Evolutionary conservation across 164 flowering plant species (phyloP), one percentile per base, ranked within the genome.

Genomic region (Vitis amurensis): DNA sequence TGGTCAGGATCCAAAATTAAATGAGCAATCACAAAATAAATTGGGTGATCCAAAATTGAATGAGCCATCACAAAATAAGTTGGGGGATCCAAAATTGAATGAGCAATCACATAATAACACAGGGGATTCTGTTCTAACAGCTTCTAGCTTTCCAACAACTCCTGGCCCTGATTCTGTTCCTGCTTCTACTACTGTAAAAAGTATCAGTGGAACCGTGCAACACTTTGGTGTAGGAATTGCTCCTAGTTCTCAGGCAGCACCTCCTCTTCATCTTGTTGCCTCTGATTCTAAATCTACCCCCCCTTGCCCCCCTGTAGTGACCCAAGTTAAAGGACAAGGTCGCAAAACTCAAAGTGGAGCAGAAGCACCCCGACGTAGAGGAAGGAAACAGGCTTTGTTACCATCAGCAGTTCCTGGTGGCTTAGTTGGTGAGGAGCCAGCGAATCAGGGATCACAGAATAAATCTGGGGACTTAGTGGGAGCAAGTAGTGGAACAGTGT

Each of bases 281-380:
- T 63, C 79, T 71, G 74, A 53, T 50, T 62, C 80, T 56, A 73
- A 75, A 56, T 16, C 75, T 15, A 10, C 50, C 9, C 44, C 67
- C 50, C 66, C 69, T 64, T 17, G 61, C 49, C 31, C 72, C 31
- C 52, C 87, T 73, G 61, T 63, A 50, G 65, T 78, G 6, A 56
- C 69, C 52, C 91, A 75, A 79, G 81, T 70, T 63, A 78, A 64
- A 74, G 83, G 86, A n/a, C 92, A 73, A 60, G 78, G 78, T 56
- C 76, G 82, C 60, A 86, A 74, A 72, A 55, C 71, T 61, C 85
- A 73, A 49, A 70, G 79, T 77, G 90, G 78, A 62, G 68, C 55
- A 29, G 88, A 80, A 69, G 67, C 80, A 53, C 80, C 89, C n/a
- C 76, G 89, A n/a, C 86, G 86, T 9, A 81, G 89, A 72, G 89